These are phyloP conservation scores for Bimuria novae-zelandiae DNA, from an alignment of 2,329 filamentous ascomycete genomes.

Conservation along the genomic window DNA sequence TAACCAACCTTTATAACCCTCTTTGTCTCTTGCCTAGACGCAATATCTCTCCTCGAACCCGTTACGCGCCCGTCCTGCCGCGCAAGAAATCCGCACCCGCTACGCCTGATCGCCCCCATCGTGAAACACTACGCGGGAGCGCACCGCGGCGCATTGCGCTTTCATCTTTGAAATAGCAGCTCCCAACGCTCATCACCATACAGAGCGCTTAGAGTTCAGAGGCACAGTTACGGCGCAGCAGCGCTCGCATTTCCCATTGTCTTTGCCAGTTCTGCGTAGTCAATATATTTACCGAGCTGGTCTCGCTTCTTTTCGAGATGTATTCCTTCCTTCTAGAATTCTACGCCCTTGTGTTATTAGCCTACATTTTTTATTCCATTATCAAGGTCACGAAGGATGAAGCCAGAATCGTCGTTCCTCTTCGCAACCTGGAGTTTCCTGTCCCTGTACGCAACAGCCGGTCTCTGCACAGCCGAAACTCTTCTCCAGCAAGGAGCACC, in stretches of 20 bases:
- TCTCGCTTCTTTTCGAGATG: slow-evolving; percentile 3
- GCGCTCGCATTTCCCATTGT: background rate
- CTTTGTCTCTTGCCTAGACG: background rate
- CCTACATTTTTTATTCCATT: slow-evolving; percentile 12
- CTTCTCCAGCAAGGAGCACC: slow-evolving; percentile 6
- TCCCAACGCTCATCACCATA: slow-evolving; percentile 4
- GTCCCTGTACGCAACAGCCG: slow-evolving; percentile 9
- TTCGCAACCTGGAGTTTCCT: slow-evolving; percentile 8
- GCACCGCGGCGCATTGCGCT: slow-evolving; percentile 4
- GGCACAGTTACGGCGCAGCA: slow-evolving; percentile 8
- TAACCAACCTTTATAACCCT: background rate
- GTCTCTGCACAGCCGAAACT: slow-evolving; percentile 8
- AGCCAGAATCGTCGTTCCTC: slow-evolving; percentile 9
- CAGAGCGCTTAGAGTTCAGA: slow-evolving; percentile 2
- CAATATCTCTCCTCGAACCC: background rate
- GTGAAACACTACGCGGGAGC: slow-evolving; percentile 7
- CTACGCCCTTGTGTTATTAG: slow-evolving; percentile 12
- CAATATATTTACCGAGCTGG: slow-evolving; percentile 8
- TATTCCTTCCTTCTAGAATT: slow-evolving; percentile 8
- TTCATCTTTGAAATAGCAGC: slow-evolving; percentile 2
- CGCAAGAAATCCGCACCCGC: background rate
- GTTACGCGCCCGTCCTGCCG: slow-evolving; percentile 4
- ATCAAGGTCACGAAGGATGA: slow-evolving; percentile 9
- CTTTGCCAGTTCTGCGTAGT: background rate
- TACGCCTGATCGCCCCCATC: slow-evolving; percentile 3